Base-by-base conservation (phyloP, 2,329 filamentous ascomycete genomes). In the Aspergillus novofumigatus region DNA sequence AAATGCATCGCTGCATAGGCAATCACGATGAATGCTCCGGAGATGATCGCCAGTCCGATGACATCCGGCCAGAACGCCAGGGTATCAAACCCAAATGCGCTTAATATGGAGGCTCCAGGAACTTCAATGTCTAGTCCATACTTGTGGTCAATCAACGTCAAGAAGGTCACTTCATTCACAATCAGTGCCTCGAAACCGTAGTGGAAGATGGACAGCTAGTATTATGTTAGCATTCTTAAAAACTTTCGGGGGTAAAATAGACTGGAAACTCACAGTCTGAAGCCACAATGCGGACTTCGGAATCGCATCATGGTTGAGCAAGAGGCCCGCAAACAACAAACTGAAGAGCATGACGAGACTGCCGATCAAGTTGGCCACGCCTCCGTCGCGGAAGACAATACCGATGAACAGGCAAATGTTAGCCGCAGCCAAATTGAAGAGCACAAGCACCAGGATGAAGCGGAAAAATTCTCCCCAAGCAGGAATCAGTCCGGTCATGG, bases 311-410 rank as follows among this genome's bases (percentile, higher is more conserved):
- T 96, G 92, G 74, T 99, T 99, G 59, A 99, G 84, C 56, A 99
- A 81, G 58, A 99, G 86, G 56, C 94, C 94, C 0, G 92, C 93
- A 73, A 99, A 97, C 9, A 99, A 83, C 59, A 99, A 78, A 71
- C 90, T 96, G 81, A 99, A 99, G 8, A 99, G 82, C 94, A 99
- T 99, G 52, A 97, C 91, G 66, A 99, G 77, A 66, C 92, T 95
- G 54, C 93, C 94, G 58, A 99, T 90, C 61, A 99, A 75, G 73
- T 95, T 97, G 52, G 94, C 94, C 2, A 99, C 92, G 41, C 92
- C 89, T 32, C 85, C 85, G 68, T 99, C 94, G 68, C 90, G 91
- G 81, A 95, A 96, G 7, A 97, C 84, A 59, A 99, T 96, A 62
- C 94, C 94, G 65, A 99, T 95, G 72, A 97, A 97, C 7, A 99